Evolutionary conservation across 768 basidiomycete genomes (phyloP), one percentile per base, ranked within the genome.

Genomic region (Rickenella mellea): DNA sequence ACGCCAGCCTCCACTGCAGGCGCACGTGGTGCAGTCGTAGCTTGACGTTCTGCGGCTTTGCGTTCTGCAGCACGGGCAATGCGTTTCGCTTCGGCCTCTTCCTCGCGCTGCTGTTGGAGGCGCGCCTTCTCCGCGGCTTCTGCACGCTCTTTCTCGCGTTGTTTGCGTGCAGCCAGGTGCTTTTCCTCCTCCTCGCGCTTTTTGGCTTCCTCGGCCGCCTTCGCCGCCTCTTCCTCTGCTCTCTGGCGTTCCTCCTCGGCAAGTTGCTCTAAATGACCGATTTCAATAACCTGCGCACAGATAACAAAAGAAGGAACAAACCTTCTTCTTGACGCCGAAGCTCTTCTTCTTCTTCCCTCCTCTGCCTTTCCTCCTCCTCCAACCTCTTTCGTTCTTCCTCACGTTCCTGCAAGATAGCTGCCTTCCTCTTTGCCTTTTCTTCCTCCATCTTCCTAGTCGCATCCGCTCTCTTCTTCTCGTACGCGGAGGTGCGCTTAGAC

Each of bases 401-500:
- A 48, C 78, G 64, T 45, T 68, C 65, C 49, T 78, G 74, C 22
- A 82, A 45, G 31, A 87, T 61, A 11, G 64, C 62, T 46, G 69
- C 69, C 46, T 68, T 68, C 50, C 81, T 69, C 69, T 80, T 83
- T 36, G 72, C 71, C 70, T 91, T 93, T 67, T 93, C 91, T 55
- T 86, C 80, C 46, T 78, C 80, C 41, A 91, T 78, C 71, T 81
- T 90, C 59, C 63, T 67, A 50, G 63, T 52, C 2, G 90, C 83
- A 20, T 60, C 62, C 33, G 70, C 75, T 49, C 70, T 60, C 54
- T 66, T 75, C 60, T 69, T 69, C 39, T 73, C 65, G 54, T 78
- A 86, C 57, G 89, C 86, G 26, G 75, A 76, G 8, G 66, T 66
- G 37, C 77, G 76, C 62, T 71, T 76, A 29, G 67, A 61, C 31